Base-by-base conservation (phyloP, 805 yeast genomes). In the Wickerhamiella bombiphila region DNA sequence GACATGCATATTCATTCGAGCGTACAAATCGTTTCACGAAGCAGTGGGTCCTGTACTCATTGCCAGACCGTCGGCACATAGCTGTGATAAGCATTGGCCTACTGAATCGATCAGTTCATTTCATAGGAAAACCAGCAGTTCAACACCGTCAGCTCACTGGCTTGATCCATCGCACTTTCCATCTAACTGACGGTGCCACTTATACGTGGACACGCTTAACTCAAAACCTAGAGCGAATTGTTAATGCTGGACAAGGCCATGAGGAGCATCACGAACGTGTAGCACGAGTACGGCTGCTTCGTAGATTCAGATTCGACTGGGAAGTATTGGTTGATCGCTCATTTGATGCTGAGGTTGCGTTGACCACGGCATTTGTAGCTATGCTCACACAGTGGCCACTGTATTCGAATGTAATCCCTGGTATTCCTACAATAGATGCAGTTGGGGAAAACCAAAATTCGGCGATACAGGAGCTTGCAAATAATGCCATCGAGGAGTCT, bases 381-480 rank as follows among this genome's bases (percentile, higher is more conserved):
- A 72, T 74, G 75, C 60, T 70, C 58, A 70, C 78, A n/a, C 74
- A 72, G 54, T 74, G 81, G 81, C 73, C 73, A 16, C 51, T 60
- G 36, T 11, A 16, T 7, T 16, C 33, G n/a, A 6, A 20, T 7
- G 22, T 19, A 6, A 6, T 22, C 13, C 33, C 33, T 17, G 33
- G 33, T 8, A 17, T 30, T 6, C 33, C 21, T 16, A 30, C 33
- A 8, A 17, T 15, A 29, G 15, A 29, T 7, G 31, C 8, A 11
- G 31, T 15, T 29, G 8, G 22, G 8, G 21, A 5, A n/a, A 8
- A 13, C 8, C 22, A 20, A 16, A 9, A 9, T 7, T 7, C 9
- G 18, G 16, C 33, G 7, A 30, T 17, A 5, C 14, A 17, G 13
- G 18, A 19, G 22, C 20, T 19, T 20, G 26, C 26, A 24, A 13